These are phyloP conservation scores for Chlamydomonas applanata DNA, from an alignment of 139 green algal species.

Conservation along the genomic window DNA sequence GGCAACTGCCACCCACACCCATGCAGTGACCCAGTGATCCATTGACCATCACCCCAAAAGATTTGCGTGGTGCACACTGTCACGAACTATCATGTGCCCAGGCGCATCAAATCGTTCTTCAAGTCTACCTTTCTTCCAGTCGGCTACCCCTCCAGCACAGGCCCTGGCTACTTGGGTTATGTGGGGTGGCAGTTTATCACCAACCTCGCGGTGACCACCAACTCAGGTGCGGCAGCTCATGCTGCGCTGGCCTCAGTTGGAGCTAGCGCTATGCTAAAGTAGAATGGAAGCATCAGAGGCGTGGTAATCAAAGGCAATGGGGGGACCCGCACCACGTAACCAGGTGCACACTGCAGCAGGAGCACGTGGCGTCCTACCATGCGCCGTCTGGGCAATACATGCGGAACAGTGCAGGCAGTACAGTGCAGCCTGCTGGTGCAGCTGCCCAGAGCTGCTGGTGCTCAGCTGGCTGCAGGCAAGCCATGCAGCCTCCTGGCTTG, in stretches of 20 bases:
- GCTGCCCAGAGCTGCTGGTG: no score
- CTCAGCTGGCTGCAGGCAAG: no score
- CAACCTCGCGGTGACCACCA: constrained; percentile 54
- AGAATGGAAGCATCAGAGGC: no score
- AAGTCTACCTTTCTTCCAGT: constrained; percentile 43
- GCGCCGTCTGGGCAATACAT: not conserved
- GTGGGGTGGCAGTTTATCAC: constrained; percentile 39
- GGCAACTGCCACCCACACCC: no score
- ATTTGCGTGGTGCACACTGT: no score
- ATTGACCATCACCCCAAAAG: no score
- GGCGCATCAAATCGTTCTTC: no score
- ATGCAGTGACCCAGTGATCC: no score
- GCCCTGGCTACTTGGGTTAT: constrained; percentile 39
- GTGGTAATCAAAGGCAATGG: not conserved
- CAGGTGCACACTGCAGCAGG: not conserved
- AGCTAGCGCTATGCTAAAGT: not conserved
- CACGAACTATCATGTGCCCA: no score
- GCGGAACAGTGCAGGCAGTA: not conserved
- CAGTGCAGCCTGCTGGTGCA: no score
- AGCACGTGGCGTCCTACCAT: not conserved
- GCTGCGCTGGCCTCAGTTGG: not conserved
- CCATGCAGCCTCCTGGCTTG: no score
- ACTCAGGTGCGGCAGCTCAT: constrained; percentile 12
- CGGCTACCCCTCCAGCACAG: constrained; percentile 44
- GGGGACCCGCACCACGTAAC: not conserved